These are phyloP conservation scores for Zasmidium angulare DNA, from an alignment of 2,329 filamentous ascomycete species.

Conservation along the genomic window DNA sequence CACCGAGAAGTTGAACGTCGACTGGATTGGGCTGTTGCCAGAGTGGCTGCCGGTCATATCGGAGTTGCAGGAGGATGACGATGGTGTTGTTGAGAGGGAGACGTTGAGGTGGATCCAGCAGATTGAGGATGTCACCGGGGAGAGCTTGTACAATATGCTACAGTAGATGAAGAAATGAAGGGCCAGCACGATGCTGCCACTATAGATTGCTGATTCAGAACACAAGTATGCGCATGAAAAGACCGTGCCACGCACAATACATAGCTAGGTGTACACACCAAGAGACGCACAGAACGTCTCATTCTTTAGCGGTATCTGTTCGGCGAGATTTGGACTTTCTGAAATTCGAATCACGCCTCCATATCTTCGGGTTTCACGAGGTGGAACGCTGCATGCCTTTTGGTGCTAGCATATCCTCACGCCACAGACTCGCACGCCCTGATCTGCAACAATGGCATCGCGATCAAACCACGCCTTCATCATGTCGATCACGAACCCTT, in stretches of 20 bases:
- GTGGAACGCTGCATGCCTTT: not conserved
- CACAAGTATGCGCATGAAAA: no score
- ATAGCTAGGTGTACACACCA: no score
- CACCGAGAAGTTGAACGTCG: conserved; percentile 79
- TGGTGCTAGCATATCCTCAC: conserved; percentile 29
- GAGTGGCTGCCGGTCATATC: conserved; percentile 97
- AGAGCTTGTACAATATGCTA: conserved; percentile 89
- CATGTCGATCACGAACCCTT: conserved; percentile 65
- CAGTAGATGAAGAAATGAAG: conserved; percentile 10
- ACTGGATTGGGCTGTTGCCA: conserved; percentile 86
- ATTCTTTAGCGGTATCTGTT: no score
- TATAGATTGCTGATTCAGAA: no score
- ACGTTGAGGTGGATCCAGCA: conserved; percentile 85
- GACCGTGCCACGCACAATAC: no score
- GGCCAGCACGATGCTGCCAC: not conserved
- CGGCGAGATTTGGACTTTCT: no score
- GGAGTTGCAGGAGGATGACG: conserved; percentile 93
- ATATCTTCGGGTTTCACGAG: no score
- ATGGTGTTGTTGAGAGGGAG: conserved; percentile 87
- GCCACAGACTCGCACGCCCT: conserved; percentile 66
- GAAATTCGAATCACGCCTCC: no score
- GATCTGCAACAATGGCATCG: conserved; percentile 68
- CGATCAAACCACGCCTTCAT: conserved; percentile 66
- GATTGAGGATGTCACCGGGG: conserved; percentile 86
- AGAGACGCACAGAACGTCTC: no score